phyloP scores from a whole-genome alignment of 1,284 basidiomycete species.

The Abortiporus biennis region DNA sequence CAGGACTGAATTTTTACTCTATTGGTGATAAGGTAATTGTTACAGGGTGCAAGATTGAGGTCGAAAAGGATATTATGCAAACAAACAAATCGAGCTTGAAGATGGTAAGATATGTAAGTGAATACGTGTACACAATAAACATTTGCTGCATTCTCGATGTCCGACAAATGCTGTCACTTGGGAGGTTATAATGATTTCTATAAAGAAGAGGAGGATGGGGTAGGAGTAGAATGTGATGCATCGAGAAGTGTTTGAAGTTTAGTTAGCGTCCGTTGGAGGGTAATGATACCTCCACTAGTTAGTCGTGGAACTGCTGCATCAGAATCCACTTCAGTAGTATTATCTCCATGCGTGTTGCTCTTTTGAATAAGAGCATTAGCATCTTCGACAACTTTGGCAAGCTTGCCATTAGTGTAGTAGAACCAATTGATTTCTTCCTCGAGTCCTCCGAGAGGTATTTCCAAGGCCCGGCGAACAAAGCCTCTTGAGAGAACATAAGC shows the following conservation, averaged over 20 bases:
- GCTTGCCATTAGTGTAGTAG: slow-evolving; percentile 61
- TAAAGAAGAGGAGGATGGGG: no score
- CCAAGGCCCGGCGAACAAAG: slow-evolving; percentile 83
- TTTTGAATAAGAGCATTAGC: slow-evolving; percentile 63
- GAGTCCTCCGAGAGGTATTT: slow-evolving; percentile 68
- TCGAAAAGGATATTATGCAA: no score
- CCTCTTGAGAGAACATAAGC: slow-evolving; percentile 87
- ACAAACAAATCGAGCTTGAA: slow-evolving; percentile 1
- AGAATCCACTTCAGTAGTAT: slow-evolving; percentile 33
- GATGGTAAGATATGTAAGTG: neutral
- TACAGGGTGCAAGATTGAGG: no score
- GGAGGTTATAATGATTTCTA: neutral
- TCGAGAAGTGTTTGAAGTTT: slow-evolving; percentile 27
- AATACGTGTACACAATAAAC: neutral
- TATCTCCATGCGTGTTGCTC: slow-evolving; percentile 39
- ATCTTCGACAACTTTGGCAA: slow-evolving; percentile 64
- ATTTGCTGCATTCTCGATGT: neutral
- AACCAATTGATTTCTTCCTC: slow-evolving; percentile 71
- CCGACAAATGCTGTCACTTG: neutral
- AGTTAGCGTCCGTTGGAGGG: slow-evolving; percentile 64
- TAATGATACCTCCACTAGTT: slow-evolving; percentile 77
- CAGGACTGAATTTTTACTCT: no score
- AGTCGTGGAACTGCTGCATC: slow-evolving; percentile 72
- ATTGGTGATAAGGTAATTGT: no score
- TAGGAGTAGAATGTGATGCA: slow-evolving; percentile 7